These are phyloP conservation scores for Thuidium tamariscinum DNA, from an alignment of 225 moss, liverwort and hornwort species.

Conservation along the genomic window DNA sequence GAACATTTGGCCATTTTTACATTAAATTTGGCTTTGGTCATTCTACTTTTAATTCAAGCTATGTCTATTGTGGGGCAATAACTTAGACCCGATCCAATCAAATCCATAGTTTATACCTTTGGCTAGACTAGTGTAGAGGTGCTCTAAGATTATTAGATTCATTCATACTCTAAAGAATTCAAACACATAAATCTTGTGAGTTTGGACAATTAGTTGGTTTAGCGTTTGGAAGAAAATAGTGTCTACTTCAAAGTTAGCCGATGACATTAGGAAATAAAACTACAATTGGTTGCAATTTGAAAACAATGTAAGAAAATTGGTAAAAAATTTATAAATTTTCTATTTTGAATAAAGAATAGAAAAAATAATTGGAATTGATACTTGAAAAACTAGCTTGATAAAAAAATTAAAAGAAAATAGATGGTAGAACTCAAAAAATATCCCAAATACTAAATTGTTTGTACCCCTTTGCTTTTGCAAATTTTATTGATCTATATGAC, in stretches of 20 bases:
- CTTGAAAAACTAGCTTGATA: neutral
- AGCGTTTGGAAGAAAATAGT: fast-evolving
- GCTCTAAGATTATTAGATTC: too few species aligned
- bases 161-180: neutral
- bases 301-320: neutral
- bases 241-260: fast-evolving
- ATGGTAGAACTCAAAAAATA: neutral
- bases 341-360: neutral
- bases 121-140: too few species aligned
- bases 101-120: too few species aligned
- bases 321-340: neutral
- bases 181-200: neutral
- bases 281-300: too few species aligned
- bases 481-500: too few species aligned
- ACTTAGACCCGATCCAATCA: too few species aligned
- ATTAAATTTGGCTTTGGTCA: too few species aligned
- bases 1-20: too few species aligned
- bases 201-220: neutral
- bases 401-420: neutral
- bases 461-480: fast-evolving
- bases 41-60: too few species aligned
- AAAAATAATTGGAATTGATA: fast-evolving
- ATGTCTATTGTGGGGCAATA: too few species aligned
- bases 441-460: fast-evolving
- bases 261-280: neutral